These are phyloP conservation scores for Draba incana DNA, from an alignment of 345 rosid genomes.

Conservation along the genomic window DNA sequence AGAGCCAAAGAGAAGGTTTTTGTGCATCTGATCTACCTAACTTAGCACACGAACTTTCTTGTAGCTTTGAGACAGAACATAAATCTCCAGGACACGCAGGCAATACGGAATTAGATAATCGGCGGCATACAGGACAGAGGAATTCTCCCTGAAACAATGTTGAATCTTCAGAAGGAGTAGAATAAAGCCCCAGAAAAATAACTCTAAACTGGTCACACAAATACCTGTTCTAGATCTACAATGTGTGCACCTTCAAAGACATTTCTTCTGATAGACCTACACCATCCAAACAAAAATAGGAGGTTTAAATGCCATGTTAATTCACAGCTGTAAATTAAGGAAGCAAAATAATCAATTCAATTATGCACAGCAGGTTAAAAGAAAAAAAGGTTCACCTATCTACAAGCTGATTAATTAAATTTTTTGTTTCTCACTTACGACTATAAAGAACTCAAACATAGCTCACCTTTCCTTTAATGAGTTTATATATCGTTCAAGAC, in stretches of 20 bases:
- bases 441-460: conserved; percentile 19
- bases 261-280: conserved; percentile 70
- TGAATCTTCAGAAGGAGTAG: conserved; percentile 26
- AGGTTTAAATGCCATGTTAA: neutral
- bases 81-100: conserved; percentile 62
- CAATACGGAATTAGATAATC: conserved; percentile 78
- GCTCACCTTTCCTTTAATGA: conserved; percentile 83
- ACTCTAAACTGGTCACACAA: conserved; percentile 12
- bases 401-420: conserved; percentile 19
- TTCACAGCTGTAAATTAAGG: conserved; percentile 8
- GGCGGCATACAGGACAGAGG: conserved; percentile 95
- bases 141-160: conserved; percentile 76
- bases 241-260: conserved; percentile 89
- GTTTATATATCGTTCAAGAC: conserved; percentile 81
- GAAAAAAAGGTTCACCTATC: conserved; percentile 19
- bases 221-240: conserved; percentile 80
- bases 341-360: conserved; percentile 13
- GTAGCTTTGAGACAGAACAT: conserved; percentile 52
- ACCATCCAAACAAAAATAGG: conserved; percentile 23
- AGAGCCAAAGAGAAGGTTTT: conserved; percentile 49
- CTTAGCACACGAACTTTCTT: conserved; percentile 43
- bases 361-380: conserved; percentile 12
- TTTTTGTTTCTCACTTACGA: conserved; percentile 6
- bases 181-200: conserved; percentile 27
- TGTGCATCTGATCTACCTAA: conserved; percentile 39